A percentile compares a stretch with the other conserved stretches of the same genome.
These are phyloP conservation scores for Globisporangium paddicum DNA, from an alignment of 352 stramenopile species.

Conservation along the genomic window DNA sequence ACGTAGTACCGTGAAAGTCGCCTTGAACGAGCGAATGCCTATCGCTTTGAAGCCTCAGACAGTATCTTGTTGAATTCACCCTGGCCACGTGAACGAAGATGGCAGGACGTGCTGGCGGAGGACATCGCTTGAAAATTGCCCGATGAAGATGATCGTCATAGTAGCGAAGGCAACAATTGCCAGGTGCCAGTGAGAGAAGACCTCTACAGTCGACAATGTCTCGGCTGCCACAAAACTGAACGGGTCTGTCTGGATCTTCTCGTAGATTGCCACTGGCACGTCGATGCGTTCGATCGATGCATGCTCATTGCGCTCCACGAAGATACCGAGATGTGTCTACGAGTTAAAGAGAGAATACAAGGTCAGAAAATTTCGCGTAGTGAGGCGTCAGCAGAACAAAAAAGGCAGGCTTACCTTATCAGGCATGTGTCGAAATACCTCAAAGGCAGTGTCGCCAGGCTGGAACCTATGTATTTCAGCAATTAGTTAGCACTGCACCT, in stretches of 20 bases:
- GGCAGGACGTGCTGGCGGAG: slow-evolving; percentile 59
- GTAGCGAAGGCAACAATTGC: slow-evolving; percentile 66
- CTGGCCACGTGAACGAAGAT: slow-evolving; percentile 51
- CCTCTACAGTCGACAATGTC: slow-evolving; percentile 75
- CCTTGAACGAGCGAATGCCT: no score
- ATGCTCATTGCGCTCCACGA: slow-evolving; percentile 50
- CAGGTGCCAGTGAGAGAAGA: slow-evolving; percentile 81
- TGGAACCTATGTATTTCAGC: slow-evolving; percentile 29
- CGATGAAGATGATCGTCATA: slow-evolving; percentile 85
- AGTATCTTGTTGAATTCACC: background rate
- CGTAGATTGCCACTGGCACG: slow-evolving; percentile 66
- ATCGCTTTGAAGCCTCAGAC: no score
- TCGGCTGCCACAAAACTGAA: slow-evolving; percentile 86
- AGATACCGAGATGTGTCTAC: slow-evolving; percentile 51
- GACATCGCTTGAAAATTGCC: slow-evolving; percentile 71
- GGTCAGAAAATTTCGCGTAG: background rate
- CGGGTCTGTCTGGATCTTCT: slow-evolving; percentile 80
- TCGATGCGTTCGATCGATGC: slow-evolving; percentile 47
- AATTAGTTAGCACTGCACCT: background rate
- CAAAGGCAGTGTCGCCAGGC: slow-evolving; percentile 56
- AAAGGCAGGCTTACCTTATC: slow-evolving; percentile 52
- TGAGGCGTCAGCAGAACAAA: background rate
- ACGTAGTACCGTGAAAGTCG: no score
- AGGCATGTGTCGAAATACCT: slow-evolving; percentile 85
- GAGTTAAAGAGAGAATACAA: background rate